Evolutionary conservation across 2,329 filamentous ascomycete species (phyloP).

Genomic region (Colletotrichum agaves): DNA sequence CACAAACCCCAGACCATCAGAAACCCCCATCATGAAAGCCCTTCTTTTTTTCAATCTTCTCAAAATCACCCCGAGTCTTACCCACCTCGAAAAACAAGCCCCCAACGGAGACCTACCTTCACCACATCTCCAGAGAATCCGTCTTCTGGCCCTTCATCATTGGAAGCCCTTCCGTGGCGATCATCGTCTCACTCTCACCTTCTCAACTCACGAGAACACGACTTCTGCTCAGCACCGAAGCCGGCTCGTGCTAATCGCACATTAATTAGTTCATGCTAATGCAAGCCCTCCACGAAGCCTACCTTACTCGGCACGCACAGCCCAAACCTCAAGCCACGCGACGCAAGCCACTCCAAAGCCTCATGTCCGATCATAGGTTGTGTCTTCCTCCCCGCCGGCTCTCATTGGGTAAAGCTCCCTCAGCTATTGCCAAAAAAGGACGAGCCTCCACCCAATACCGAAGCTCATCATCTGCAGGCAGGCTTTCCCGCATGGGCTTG

Average conservation of each 20-base stretch:
- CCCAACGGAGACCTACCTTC: neutral
- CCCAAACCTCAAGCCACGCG: slow-evolving; percentile 3
- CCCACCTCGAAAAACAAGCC: neutral
- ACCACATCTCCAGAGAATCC: neutral
- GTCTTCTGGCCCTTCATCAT: neutral
- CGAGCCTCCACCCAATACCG: slow-evolving; percentile 17
- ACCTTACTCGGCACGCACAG: neutral
- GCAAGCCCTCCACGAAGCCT: neutral
- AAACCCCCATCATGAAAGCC: neutral
- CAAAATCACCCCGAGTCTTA: slow-evolving; percentile 2
- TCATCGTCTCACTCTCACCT: slow-evolving; percentile 4
- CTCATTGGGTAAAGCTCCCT: slow-evolving; percentile 1
- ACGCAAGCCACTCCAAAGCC: neutral
- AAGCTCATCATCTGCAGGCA: neutral
- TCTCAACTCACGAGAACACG: neutral
- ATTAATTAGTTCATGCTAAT: neutral
- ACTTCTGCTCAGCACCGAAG: neutral
- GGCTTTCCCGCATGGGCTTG: neutral
- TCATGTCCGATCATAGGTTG: neutral
- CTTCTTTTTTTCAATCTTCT: no score
- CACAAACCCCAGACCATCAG: neutral
- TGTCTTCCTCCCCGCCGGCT: neutral
- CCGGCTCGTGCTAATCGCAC: neutral
- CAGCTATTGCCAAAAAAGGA: slow-evolving; percentile 4
- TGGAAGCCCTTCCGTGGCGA: neutral